Percentiles rank a stretch among this genome's conserved stretches.
These are phyloP conservation scores for Fusarium chuoi DNA, from an alignment of 2,329 filamentous ascomycete genomes.

Conservation along the genomic window DNA sequence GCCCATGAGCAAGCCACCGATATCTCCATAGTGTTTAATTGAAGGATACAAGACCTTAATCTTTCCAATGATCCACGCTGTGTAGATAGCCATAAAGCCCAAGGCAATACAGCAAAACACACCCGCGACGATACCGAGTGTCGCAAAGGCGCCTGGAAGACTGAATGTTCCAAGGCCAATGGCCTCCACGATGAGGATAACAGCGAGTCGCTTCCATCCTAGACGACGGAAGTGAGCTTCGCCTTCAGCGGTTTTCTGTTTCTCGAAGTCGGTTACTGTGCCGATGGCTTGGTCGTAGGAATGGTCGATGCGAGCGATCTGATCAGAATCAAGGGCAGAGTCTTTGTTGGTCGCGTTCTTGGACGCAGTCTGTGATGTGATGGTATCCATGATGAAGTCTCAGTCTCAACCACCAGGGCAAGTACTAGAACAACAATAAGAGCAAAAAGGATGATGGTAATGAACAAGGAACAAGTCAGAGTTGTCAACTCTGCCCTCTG, in stretches of 20 bases:
- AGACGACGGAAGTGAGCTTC: slow-evolving; percentile 37
- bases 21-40: slow-evolving; percentile 72
- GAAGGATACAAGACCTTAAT: slow-evolving; percentile 58
- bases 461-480: neutral
- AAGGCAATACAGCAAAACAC: slow-evolving; percentile 49
- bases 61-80: slow-evolving; percentile 53
- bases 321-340: neutral
- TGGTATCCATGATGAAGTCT: slow-evolving; percentile 1
- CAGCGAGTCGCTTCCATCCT: slow-evolving; percentile 41
- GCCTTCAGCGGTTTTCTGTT: slow-evolving; percentile 35
- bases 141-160: slow-evolving; percentile 39
- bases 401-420: neutral
- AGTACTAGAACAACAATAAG: neutral
- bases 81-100: slow-evolving; percentile 54
- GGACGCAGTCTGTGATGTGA: neutral
- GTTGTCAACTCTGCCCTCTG: neutral
- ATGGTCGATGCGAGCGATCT: slow-evolving; percentile 23
- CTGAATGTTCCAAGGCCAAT: slow-evolving; percentile 41
- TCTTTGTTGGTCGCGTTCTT: neutral
- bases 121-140: slow-evolving; percentile 47
- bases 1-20: slow-evolving; percentile 68
- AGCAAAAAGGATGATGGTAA: neutral
- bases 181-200: slow-evolving; percentile 40
- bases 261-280: slow-evolving; percentile 39
- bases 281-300: slow-evolving; percentile 34